These are phyloP conservation scores for Irpex sp. DNA, from an alignment of 1,284 basidiomycete genomes.

Conservation along the genomic window DNA sequence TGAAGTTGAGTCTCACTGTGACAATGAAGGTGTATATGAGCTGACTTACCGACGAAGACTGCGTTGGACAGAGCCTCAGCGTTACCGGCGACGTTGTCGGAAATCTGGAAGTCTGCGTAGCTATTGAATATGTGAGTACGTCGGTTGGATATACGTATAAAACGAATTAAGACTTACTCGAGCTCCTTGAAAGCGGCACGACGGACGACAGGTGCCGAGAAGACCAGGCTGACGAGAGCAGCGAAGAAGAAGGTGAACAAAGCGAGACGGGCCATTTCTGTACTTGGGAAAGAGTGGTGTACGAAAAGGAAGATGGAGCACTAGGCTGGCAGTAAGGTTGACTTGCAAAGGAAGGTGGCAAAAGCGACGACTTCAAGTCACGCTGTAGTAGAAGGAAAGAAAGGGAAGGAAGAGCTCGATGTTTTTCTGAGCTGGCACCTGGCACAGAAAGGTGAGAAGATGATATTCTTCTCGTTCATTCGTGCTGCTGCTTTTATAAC, in stretches of 20 bases:
- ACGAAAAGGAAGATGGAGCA: background rate
- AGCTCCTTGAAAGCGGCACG: background rate
- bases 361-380: conserved; percentile 1
- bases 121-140: conserved; percentile 16
- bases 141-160: too few species aligned
- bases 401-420: background rate
- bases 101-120: conserved; percentile 45
- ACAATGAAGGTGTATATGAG: conserved; percentile 9
- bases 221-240: background rate
- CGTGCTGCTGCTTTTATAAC: background rate
- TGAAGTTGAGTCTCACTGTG: conserved; percentile 9
- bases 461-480: background rate
- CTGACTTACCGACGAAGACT: conserved; percentile 27
- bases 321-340: background rate
- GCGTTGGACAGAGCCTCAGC: conserved; percentile 39
- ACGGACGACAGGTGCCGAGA: conserved; percentile 1
- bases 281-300: background rate
- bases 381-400: conserved; percentile 1
- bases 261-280: conserved; percentile 4
- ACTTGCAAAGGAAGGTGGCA: background rate
- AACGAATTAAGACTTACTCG: background rate
- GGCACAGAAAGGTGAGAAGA: background rate
- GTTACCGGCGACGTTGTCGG: conserved; percentile 38
- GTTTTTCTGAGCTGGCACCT: conserved; percentile 2
- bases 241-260: background rate